A percentile compares a stretch with the other conserved stretches of the same genome.
phyloP scores from a whole-genome alignment of 108 stramenopile genomes.

The Pseudonitzschia pungens region DNA sequence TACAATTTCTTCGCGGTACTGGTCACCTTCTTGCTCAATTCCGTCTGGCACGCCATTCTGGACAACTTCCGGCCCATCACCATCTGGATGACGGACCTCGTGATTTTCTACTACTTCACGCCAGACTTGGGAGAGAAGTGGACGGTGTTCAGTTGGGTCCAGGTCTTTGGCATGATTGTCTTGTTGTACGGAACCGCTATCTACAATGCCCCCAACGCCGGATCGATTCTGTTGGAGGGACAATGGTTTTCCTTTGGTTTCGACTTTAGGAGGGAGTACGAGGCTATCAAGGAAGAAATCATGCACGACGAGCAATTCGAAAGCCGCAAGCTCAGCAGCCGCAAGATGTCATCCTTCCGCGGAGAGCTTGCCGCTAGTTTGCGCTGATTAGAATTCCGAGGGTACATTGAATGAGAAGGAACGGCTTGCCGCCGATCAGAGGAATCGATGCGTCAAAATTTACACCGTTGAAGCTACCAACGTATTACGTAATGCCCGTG shows the following conservation, averaged over 20 bases:
- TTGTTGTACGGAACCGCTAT: slow-evolving; percentile 93
- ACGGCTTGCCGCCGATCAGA: too few relatives aligned
- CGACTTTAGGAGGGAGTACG: slow-evolving; percentile 64
- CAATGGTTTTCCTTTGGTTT: slow-evolving; percentile 67
- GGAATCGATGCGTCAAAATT: not conserved
- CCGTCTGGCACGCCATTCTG: slow-evolving; percentile 96
- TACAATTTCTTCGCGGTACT: slow-evolving; percentile 96
- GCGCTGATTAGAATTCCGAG: too few relatives aligned
- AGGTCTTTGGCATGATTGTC: slow-evolving; percentile 85
- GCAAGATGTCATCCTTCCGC: slow-evolving; percentile 55
- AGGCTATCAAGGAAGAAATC: slow-evolving; percentile 47
- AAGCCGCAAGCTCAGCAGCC: slow-evolving; percentile 45
- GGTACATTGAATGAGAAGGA: too few relatives aligned
- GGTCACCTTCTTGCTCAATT: slow-evolving; percentile 89
- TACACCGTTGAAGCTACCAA: too few relatives aligned
- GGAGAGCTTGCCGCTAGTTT: slow-evolving; percentile 45
- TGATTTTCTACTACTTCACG: slow-evolving; percentile 84
- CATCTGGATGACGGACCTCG: slow-evolving; percentile 85
- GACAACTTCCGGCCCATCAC: slow-evolving; percentile 97
- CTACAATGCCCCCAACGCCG: slow-evolving; percentile 93
- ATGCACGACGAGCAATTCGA: slow-evolving; percentile 51
- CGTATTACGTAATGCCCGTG: too few relatives aligned
- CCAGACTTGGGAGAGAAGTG: slow-evolving; percentile 85
- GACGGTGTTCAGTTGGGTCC: slow-evolving; percentile 84
- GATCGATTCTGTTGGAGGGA: slow-evolving; percentile 75